A percentile compares a stretch with the other conserved stretches of the same genome.
These are phyloP conservation scores for Aspergillus unguis DNA, from an alignment of 2,329 filamentous ascomycete genomes.

Conservation along the genomic window DNA sequence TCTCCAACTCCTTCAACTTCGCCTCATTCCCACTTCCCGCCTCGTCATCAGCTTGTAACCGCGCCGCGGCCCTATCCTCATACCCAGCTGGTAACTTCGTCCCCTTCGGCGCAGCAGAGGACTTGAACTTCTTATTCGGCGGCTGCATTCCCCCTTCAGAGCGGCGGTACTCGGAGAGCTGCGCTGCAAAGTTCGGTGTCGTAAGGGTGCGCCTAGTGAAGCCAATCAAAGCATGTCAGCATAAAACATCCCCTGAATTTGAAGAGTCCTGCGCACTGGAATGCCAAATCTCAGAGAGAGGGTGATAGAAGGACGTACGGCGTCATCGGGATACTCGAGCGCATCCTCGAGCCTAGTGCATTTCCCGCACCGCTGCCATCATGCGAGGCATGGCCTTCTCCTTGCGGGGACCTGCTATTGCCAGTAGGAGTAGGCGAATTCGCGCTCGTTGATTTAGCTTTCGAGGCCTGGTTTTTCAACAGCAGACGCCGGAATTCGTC, in stretches of 20 bases:
- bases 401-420: neutral
- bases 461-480: slow-evolving; percentile 43
- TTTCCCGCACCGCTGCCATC: slow-evolving; percentile 42
- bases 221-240: neutral
- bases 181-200: slow-evolving; percentile 72
- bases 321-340: slow-evolving; percentile 87
- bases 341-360: slow-evolving; percentile 70
- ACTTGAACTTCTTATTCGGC: slow-evolving; percentile 69
- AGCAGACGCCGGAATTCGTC: slow-evolving; percentile 85
- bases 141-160: slow-evolving; percentile 45
- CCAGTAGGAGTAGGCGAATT: neutral
- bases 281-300: neutral
- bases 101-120: slow-evolving; percentile 74
- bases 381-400: slow-evolving; percentile 8
- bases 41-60: slow-evolving; percentile 51
- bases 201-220: slow-evolving; percentile 61
- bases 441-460: slow-evolving; percentile 23
- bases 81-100: slow-evolving; percentile 77
- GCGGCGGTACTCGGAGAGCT: slow-evolving; percentile 72
- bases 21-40: slow-evolving; percentile 48
- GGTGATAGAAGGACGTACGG: slow-evolving; percentile 57
- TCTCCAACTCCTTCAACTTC: slow-evolving; percentile 74
- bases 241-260: neutral
- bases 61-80: slow-evolving; percentile 68
- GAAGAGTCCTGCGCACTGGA: neutral